These are phyloP conservation scores for Chrysochromulina tobinii DNA, from an alignment of 78 protist species.

Conservation along the genomic window DNA sequence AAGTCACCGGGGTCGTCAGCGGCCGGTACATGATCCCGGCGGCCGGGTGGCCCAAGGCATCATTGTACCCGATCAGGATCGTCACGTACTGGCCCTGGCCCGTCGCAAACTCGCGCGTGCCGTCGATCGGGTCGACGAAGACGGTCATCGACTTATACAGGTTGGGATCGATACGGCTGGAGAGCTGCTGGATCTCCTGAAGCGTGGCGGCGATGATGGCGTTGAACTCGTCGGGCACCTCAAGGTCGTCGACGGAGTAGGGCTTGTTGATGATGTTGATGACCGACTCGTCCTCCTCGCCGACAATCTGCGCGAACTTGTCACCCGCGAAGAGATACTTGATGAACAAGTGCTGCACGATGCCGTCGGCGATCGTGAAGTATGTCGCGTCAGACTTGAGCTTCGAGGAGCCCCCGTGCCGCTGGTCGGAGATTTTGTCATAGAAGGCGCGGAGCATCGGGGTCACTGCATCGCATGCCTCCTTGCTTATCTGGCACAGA, in stretches of 20 bases:
- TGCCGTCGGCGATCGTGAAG: constrained; percentile 59
- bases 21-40: constrained; percentile 34
- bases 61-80: constrained; percentile 40
- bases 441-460: too few species aligned
- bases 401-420: too few species aligned
- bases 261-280: constrained; percentile 11
- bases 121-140: constrained; percentile 63
- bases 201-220: background rate
- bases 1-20: background rate
- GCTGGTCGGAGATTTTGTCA: too few species aligned
- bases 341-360: constrained; percentile 36
- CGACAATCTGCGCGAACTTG: constrained; percentile 15
- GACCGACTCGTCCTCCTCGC: constrained; percentile 36
- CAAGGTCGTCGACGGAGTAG: background rate
- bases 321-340: background rate
- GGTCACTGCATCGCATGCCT: too few species aligned
- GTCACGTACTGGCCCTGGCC: constrained; percentile 30
- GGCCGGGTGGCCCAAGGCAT: background rate
- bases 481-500: too few species aligned
- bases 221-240: background rate
- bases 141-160: background rate
- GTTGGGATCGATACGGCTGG: background rate
- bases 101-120: constrained; percentile 47
- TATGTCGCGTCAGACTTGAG: constrained; percentile 10
- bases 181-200: background rate